A percentile compares a stretch with the other conserved stretches of the same genome.
These are phyloP conservation scores for Funneliformis mosseae DNA, from an alignment of 192 early-diverging fungal genomes.

Conservation along the genomic window DNA sequence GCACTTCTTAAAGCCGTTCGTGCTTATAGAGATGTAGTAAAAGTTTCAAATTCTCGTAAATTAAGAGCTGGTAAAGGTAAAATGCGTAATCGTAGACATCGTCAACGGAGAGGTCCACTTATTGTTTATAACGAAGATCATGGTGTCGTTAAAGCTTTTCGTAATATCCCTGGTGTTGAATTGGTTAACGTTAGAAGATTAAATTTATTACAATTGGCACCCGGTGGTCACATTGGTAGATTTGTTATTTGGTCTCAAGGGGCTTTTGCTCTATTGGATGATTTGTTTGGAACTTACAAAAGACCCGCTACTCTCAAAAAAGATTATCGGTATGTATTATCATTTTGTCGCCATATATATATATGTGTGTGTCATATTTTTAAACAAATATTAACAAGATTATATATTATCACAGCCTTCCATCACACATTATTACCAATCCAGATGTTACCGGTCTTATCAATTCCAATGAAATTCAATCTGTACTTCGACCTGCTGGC, in stretches of 20 bases:
- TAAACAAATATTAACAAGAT: no score
- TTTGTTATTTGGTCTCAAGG: conserved; percentile 98
- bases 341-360: background rate
- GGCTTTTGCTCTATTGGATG: conserved; percentile 90
- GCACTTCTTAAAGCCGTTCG: conserved; percentile 87
- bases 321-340: conserved; percentile 53
- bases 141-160: conserved; percentile 93
- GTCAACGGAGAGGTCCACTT: conserved; percentile 94
- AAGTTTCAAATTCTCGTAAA: conserved; percentile 93
- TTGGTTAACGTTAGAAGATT: conserved; percentile 85
- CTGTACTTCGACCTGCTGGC: conserved; percentile 86
- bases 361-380: background rate
- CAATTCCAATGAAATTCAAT: conserved; percentile 96
- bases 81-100: conserved; percentile 94
- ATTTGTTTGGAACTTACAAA: conserved; percentile 88
- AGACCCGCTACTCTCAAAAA: conserved; percentile 83
- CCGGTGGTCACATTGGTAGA: conserved; percentile 98
- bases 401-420: no score
- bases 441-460: conserved; percentile 94
- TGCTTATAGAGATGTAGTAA: conserved; percentile 93
- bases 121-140: conserved; percentile 94
- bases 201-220: conserved; percentile 98
- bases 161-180: conserved; percentile 99
- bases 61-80: conserved; percentile 97
- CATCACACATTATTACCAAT: conserved; percentile 86